Evolutionary conservation across 441 rosid species (phyloP), one percentile per base, ranked within the genome.

Genomic region (Adansonia madagascariensis): DNA sequence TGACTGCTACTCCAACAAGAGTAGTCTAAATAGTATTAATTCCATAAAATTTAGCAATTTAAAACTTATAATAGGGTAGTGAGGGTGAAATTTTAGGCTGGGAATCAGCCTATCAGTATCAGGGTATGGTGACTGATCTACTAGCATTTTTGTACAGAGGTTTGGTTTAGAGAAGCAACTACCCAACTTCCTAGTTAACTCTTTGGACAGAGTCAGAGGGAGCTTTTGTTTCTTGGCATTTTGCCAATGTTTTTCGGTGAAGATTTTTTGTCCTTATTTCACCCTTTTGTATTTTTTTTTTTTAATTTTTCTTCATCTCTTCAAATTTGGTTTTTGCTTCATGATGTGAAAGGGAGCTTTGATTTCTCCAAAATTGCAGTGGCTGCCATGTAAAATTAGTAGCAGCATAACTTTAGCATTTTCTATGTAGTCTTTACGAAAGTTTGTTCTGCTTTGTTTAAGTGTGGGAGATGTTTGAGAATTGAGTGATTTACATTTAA

Each of bases 71-170:
- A 47, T 60, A 80, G 74, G 43, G 63, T 85, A 85, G 86, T 55
- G 77, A 75, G 49, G 77, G 63, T 71, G 78, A 74, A 81, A 82
- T 77, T 82, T 73, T 61, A 79, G 67, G 82, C 12, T 52, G 86
- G 88, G 81, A 75, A 78, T 35, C 63, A 59, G 35, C 63, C 63
- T 59, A 59, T 59, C 63, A 59, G 63, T 35, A 35, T 35, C 41
- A 35, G 41, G 49, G 47, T 35, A 53, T 17, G 64, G 41, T 74
- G 79, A 85, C 81, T 86, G 89, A 86, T 89, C 83, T 82, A 35
- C 41, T 35, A 75, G 78, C 72, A 65, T 72, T 80, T 82, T 77
- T 90, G 89, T 87, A 89, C 82, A 89, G 82, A 83, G 79, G 83
- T 81, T 77, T 86, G 84, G 68, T 82, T 76, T 71, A 65, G 63